Evolutionary conservation across 2,329 filamentous ascomycete genomes (phyloP), one percentile per base, ranked within the genome.

Genomic region (Cadophora luteo-olivacea): DNA sequence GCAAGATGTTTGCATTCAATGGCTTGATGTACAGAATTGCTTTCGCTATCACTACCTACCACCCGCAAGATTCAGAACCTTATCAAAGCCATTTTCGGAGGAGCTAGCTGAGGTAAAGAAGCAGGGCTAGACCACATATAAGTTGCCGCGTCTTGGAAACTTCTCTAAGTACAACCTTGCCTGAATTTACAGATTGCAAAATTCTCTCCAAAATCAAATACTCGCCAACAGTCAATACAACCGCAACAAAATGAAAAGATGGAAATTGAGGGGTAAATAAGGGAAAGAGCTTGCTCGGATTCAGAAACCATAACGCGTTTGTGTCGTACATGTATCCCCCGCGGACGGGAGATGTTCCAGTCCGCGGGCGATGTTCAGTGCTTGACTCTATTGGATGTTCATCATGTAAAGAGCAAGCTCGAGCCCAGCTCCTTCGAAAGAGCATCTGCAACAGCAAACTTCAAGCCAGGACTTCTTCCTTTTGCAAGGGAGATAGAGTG

Each of bases 311-410:
- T 22, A 49, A 49, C 45, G 45, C 19, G 22, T 49, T 6, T 22
- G 45, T 49, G 45, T 49, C 45, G 16, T 19, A 5, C 12, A 16
- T 45, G 41, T 16, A 5, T 45, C 16, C 41, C 12, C 41, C 41
- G 41, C 41, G 16, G 41, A 45, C 41, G 41, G 41, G 16, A 5
- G 4, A 45, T 5, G 4, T 19, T 16, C 41, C n/a, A n/a, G n/a
- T n/a, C n/a, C n/a, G n/a, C 41, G 41, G 41, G 16, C 1, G 4
- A 45, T 5, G 4, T 19, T 16, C 41, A 45, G 94, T 93, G 94
- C 94, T 97, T 97, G 94, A 97, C 94, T 97, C 94, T 97, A 94
- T 94, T 84, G 91, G 86, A 85, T 90, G 89, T 16, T 97, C 94
- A 97, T 97, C 94, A 97, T 86, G 76, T 90, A 82, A 87, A 87